Evolutionary conservation across 352 stramenopile genomes (phyloP), one percentile per base, ranked within the genome.

Genomic region (Peronospora belbahrii): DNA sequence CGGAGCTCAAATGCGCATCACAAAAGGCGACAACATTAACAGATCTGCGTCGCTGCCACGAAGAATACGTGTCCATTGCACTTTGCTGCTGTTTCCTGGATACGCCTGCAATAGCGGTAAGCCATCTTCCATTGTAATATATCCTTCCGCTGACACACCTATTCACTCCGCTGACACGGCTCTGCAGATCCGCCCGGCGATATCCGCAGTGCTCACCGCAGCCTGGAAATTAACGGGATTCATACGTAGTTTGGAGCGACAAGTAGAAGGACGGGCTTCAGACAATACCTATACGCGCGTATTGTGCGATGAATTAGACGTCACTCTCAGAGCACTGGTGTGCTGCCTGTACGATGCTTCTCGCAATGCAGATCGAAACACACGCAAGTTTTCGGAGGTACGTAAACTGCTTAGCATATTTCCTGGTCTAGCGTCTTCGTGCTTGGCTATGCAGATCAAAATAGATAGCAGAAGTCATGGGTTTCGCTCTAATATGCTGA

Each of bases 301-400:
- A 27, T 54, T 74, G 17, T 70, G 51, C 30, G 44, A 34, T 1
- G 56, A 67, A 13, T 62, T 65, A 32, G 36, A 69, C 22, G 33
- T 38, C 4, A 51, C 51, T 18, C 42, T 71, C 23, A 47, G 14
- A 20, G 24, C 19, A 33, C 23, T 82, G 24, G 48, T 62, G 17
- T n/a, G 5, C 10, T 56, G 48, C 13, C 54, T 77, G 23, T 53
- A 75, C 8, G 38, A 11, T 14, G 46, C 65, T 6, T 37, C 28
- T 2, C 42, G 32, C 7, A 42, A 67, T 45, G 51, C 51, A 7
- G 55, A 70, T 32, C 54, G 48, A 18, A 52, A 37, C 17, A 56
- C 67, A 30, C 65, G 65, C 11, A 52, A 67, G 9, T 76, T 79
- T 52, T 65, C 52, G 23, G 56, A 74, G 62, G 70, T 82, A 57